These are phyloP conservation scores for Sanghuangporus weigelae DNA, from an alignment of 1,284 basidiomycete species.

Conservation along the genomic window DNA sequence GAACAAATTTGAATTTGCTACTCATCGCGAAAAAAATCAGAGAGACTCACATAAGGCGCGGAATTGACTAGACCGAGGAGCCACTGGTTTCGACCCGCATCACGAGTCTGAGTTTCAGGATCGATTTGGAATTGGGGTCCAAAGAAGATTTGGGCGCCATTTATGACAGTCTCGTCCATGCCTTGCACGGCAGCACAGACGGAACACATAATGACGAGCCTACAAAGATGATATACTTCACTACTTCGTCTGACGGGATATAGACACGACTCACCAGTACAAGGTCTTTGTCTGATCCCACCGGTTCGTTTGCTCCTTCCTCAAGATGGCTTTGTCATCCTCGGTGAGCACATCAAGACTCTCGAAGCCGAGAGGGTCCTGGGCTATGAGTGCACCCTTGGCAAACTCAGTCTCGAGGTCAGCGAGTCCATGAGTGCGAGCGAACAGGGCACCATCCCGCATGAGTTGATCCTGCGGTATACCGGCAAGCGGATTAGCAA, in stretches of 20 bases:
- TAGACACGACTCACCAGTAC: slow-evolving; percentile 32
- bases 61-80: slow-evolving; percentile 43
- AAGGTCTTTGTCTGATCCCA: slow-evolving; percentile 49
- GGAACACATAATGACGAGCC: slow-evolving; percentile 48
- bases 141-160: slow-evolving; percentile 63
- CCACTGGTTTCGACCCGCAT: slow-evolving; percentile 30
- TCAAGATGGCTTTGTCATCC: slow-evolving; percentile 43
- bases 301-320: slow-evolving; percentile 53
- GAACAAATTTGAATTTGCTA: neutral
- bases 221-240: neutral
- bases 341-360: slow-evolving; percentile 43
- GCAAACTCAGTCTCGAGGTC: slow-evolving; percentile 41
- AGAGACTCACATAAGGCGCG: slow-evolving; percentile 39
- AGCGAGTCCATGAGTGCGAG: slow-evolving; percentile 39
- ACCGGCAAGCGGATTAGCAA: slow-evolving; percentile 50
- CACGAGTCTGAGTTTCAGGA: slow-evolving; percentile 23
- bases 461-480: slow-evolving; percentile 40
- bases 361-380: slow-evolving; percentile 48
- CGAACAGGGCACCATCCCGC: slow-evolving; percentile 41
- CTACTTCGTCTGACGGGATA: neutral
- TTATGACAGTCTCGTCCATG: slow-evolving; percentile 62
- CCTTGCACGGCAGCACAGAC: slow-evolving; percentile 63
- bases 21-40: too few species aligned
- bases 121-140: slow-evolving; percentile 45
- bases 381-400: slow-evolving; percentile 57